A percentile compares a stretch with the other conserved stretches of the same genome.
These are phyloP conservation scores for Aspergillus fijiensis DNA, from an alignment of 2,329 filamentous ascomycete species.

Conservation along the genomic window DNA sequence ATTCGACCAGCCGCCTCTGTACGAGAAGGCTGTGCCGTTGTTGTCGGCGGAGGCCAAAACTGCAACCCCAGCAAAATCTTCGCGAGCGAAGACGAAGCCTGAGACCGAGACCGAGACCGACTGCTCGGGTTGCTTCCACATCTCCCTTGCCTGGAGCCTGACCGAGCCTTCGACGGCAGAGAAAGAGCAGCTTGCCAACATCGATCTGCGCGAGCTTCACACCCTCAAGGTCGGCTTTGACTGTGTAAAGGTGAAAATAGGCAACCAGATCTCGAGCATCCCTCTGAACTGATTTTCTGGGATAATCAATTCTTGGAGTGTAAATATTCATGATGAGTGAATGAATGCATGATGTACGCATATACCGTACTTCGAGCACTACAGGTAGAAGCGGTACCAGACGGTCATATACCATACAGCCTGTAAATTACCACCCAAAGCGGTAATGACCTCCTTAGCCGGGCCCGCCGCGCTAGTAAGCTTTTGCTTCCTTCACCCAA, in stretches of 20 bases:
- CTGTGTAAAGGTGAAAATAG: conserved; percentile 71
- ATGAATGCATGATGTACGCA: neutral
- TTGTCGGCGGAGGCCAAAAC: neutral
- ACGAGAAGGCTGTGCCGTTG: conserved; percentile 40
- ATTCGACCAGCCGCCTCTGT: conserved; percentile 70
- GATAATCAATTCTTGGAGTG: neutral
- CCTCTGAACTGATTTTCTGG: conserved; percentile 14
- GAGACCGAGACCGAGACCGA: conserved; percentile 31
- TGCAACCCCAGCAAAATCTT: too few relatives aligned
- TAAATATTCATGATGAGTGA: neutral
- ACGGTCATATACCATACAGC: neutral
- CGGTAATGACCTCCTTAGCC: neutral
- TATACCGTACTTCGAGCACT: neutral
- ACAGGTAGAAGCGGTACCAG: neutral
- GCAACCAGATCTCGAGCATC: conserved; percentile 59
- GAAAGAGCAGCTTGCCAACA: conserved; percentile 25
- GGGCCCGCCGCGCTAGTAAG: neutral
- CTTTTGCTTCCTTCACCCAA: neutral
- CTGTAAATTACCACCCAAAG: neutral
- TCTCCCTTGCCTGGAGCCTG: conserved; percentile 86
- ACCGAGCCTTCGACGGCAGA: conserved; percentile 51
- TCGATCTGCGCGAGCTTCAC: conserved; percentile 32
- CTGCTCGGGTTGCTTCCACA: conserved; percentile 67
- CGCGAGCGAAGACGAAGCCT: neutral
- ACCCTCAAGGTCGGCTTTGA: conserved; percentile 55